These are phyloP conservation scores for Scutellaria baicalensis DNA, from an alignment of 257 asterid genomes.

Conservation along the genomic window DNA sequence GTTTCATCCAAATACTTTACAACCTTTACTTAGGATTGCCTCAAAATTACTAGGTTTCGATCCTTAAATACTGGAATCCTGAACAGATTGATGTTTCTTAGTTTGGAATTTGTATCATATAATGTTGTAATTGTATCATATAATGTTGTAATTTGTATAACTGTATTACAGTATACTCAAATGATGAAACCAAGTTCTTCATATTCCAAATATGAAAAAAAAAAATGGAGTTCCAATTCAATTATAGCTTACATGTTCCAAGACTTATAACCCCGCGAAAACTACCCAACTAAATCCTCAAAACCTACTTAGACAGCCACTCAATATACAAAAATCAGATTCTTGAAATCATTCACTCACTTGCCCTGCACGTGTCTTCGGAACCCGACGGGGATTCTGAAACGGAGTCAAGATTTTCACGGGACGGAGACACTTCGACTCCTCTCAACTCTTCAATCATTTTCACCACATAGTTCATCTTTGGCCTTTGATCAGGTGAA, in stretches of 20 bases:
- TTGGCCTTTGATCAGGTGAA: slow-evolving; percentile 71
- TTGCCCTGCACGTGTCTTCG: slow-evolving; percentile 49
- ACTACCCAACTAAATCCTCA: neutral
- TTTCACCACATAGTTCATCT: slow-evolving; percentile 56
- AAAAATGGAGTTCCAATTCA: neutral
- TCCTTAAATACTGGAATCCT: neutral
- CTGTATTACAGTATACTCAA: too few species aligned
- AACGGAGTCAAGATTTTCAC: slow-evolving; percentile 47
- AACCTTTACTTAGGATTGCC: slow-evolving; percentile 50
- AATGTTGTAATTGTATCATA: neutral
- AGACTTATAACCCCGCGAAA: neutral
- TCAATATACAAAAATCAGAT: slow-evolving; percentile 21
- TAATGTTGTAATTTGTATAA: neutral
- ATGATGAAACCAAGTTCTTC: too few species aligned
- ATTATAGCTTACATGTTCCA: neutral
- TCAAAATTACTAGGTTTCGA: slow-evolving; percentile 39
- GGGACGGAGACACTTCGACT: slow-evolving; percentile 59
- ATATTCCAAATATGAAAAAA: neutral
- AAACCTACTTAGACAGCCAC: neutral
- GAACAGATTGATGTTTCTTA: neutral
- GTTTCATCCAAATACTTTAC: slow-evolving; percentile 63
- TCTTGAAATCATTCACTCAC: slow-evolving; percentile 25
- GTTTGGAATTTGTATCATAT: too few species aligned
- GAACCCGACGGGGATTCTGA: slow-evolving; percentile 76
- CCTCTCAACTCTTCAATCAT: slow-evolving; percentile 85